Conservation (phyloP, 202 grass and related monocot species). For the Carex sylvatica region DNA sequence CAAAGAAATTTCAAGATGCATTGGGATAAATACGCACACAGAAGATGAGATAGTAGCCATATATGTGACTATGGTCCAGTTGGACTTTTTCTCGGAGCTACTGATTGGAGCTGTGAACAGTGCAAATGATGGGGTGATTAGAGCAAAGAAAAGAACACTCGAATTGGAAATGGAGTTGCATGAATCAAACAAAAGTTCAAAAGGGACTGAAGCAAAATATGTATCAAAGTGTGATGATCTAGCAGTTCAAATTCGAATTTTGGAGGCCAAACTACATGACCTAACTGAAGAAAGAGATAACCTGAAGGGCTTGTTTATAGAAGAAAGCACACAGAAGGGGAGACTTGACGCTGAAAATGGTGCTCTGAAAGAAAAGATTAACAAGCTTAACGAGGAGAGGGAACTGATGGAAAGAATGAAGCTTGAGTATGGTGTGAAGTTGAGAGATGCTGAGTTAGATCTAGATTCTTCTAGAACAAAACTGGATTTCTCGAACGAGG, state of each 20-base stretch:
- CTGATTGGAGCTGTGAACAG: constrained; percentile 53
- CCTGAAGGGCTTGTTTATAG: constrained; percentile 54
- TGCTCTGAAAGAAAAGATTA: constrained; percentile 57
- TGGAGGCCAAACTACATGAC: constrained; percentile 79
- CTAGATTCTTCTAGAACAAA: constrained; percentile 55
- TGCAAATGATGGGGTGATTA: constrained; percentile 51
- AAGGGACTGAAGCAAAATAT: constrained; percentile 65
- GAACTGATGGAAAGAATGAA: constrained; percentile 45
- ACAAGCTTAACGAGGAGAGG: constrained; percentile 57
- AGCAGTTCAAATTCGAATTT: constrained; percentile 59
- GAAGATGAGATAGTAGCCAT: constrained; percentile 68
- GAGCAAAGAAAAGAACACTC: constrained; percentile 48
- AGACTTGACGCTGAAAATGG: constrained; percentile 55
- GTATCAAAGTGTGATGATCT: constrained; percentile 73
- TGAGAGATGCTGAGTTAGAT: constrained; percentile 46
- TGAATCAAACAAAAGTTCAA: constrained; percentile 54
- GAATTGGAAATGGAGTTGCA: constrained; percentile 62
- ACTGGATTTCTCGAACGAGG: constrained; percentile 47
- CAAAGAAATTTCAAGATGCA: constrained; percentile 9
- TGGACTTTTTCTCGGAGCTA: constrained; percentile 73
- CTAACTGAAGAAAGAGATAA: constrained; percentile 66
- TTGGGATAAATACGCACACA: constrained; percentile 20
- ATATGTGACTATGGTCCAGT: constrained; percentile 51
- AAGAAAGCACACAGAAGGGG: constrained; percentile 55
- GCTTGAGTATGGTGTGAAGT: constrained; percentile 38